Evolutionary conservation across 106 monocot species (phyloP).

Genomic region (Hemerocallis citrina): DNA sequence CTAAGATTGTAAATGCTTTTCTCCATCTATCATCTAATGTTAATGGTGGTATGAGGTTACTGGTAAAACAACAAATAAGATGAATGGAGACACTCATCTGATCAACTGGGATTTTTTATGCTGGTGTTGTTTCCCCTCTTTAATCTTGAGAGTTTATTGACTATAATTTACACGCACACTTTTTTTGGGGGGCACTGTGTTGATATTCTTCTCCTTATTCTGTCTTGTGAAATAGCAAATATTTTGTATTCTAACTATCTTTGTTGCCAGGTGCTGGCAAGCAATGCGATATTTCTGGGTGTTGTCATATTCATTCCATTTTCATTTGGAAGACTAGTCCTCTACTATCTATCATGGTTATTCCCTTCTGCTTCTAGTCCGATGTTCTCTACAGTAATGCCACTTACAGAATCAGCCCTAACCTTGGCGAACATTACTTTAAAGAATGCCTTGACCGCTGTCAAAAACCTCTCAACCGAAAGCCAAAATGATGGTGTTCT

Average conservation of each 20-base stretch:
- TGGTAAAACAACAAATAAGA: too few relatives aligned
- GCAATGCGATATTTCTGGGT: constrained; percentile 96
- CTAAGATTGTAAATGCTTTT: too few relatives aligned
- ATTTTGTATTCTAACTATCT: neutral
- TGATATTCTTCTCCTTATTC: neutral
- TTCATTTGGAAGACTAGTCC: constrained; percentile 78
- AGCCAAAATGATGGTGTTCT: constrained; percentile 38
- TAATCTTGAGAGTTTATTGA: too few relatives aligned
- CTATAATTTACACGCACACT: too few relatives aligned
- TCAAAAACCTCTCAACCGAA: constrained; percentile 68
- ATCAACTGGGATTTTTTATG: too few relatives aligned
- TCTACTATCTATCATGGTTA: constrained; percentile 81
- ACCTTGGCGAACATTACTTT: constrained; percentile 75
- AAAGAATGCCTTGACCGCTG: constrained; percentile 59
- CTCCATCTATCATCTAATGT: too few relatives aligned
- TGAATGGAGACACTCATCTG: too few relatives aligned
- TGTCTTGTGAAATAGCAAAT: neutral
- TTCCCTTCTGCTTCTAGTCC: constrained; percentile 67
- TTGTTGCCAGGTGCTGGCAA: constrained; percentile 75
- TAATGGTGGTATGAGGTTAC: too few relatives aligned
- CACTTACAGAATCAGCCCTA: constrained; percentile 61
- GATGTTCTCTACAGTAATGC: constrained; percentile 51
- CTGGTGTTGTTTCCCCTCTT: too few relatives aligned
- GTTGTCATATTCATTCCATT: constrained; percentile 91
- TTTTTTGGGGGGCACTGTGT: too few relatives aligned